These are phyloP conservation scores for Uromyces viciae-fabae DNA, from an alignment of 1,284 basidiomycete species.

Conservation along the genomic window DNA sequence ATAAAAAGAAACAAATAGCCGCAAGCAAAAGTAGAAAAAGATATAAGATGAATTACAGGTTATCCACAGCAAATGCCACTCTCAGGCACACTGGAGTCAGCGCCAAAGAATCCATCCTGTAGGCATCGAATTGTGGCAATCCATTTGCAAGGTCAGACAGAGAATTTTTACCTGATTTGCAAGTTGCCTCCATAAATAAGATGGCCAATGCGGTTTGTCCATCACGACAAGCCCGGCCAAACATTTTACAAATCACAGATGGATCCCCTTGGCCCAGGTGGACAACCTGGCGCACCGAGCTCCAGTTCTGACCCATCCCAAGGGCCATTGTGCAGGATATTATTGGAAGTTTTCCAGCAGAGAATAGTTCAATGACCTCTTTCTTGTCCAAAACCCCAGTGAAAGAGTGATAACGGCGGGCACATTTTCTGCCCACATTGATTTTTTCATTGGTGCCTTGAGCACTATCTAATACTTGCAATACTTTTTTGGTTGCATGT, in stretches of 20 bases:
- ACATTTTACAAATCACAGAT: background rate
- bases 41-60: no score
- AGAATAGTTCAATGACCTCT: background rate
- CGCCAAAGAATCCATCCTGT: no score
- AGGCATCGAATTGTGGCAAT: no score
- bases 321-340: slow-evolving; percentile 9
- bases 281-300: background rate
- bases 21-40: no score
- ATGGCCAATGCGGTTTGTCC: background rate
- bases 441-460: background rate
- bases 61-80: no score
- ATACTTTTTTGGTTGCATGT: background rate
- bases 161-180: background rate
- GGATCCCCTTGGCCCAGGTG: background rate
- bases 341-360: background rate
- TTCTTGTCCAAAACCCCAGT: background rate
- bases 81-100: no score
- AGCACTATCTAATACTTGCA: background rate
- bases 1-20: no score
- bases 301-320: slow-evolving; percentile 21
- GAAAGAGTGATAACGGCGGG: background rate
- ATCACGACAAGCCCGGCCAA: background rate
- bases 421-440: background rate
- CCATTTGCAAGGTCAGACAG: no score
- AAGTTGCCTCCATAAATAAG: background rate